Evolutionary conservation across 352 stramenopile genomes (phyloP), one percentile per base, ranked within the genome.

Genomic region (Phytopythium ostracodes): DNA sequence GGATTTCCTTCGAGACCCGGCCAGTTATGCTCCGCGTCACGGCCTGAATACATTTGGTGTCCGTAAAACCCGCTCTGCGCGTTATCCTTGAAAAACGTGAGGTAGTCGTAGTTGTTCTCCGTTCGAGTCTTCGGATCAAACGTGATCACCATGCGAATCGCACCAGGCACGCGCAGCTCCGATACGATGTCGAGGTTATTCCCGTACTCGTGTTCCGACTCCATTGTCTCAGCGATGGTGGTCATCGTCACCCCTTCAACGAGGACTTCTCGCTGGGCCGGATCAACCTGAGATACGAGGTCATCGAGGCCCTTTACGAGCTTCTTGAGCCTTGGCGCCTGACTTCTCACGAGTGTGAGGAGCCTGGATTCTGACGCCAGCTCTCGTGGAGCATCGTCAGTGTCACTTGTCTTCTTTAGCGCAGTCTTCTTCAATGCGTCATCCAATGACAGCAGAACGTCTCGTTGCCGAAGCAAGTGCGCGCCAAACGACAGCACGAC

Each of bases 91-190:
- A 78, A 94, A 60, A 97, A 96, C 18, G 81, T 93, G 27, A 97
- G 64, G 60, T 94, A 96, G 61, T 97, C 91, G 62, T 96, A 96
- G 57, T 90, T 92, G 31, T 75, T 73, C 64, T 97, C 91, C 7
- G 88, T 96, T 56, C 84, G 73, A 8, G 70, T 92, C 44, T 67
- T 72, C 22, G 84, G 47, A 51, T 97, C 90, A 56, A 97, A 97
- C 8, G 75, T 83, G 27, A 97, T 85, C 29, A 79, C 74, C 27
- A 97, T 90, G 35, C 66, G 68, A 10, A 60, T 77, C 31, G 89
- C 89, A 17, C 89, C 88, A 44, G 79, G 71, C 20, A 97, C 79
- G n/a, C 70, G 62, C 31, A 97, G 67, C 60, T 94, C 73, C 18
- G 65, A 86, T 17, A 87, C 57, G 38, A 80, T 71, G 59, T 97